Conservation (phyloP, 2,329 filamentous ascomycete species). For the Dactylellina haptotyla region DNA sequence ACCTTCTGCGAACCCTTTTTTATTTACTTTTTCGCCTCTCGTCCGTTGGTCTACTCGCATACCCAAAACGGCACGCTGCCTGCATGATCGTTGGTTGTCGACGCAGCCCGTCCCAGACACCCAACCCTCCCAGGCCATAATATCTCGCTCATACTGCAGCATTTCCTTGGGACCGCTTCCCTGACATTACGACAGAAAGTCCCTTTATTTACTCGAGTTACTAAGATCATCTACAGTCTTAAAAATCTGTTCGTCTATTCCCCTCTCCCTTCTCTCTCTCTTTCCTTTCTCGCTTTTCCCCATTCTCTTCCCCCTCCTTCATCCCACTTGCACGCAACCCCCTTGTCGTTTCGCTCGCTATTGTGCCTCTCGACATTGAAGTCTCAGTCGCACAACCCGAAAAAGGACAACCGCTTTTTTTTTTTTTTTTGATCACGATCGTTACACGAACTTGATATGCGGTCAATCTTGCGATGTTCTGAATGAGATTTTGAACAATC, state of each 20-base stretch:
- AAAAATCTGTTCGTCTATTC: constrained; percentile 49
- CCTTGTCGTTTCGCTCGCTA: constrained; percentile 42
- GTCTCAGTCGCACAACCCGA: constrained; percentile 50
- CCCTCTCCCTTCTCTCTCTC: constrained; percentile 16
- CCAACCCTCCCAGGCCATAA: constrained; percentile 35
- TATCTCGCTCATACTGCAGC: constrained; percentile 54
- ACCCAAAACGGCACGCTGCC: constrained; percentile 45
- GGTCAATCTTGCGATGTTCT: constrained; percentile 25
- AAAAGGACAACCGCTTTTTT: constrained; percentile 42
- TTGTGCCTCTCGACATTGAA: constrained; percentile 8
- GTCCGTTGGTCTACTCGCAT: constrained; percentile 11
- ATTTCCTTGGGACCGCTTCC: constrained; percentile 19
- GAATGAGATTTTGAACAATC: constrained; percentile 23
- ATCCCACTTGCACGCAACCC: constrained; percentile 2
- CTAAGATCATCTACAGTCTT: constrained; percentile 46
- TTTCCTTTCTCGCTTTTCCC: constrained; percentile 6
- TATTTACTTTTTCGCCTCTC: constrained; percentile 10
- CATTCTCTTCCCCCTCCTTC: constrained; percentile 13
- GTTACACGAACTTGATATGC: constrained; percentile 43
- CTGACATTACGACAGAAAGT: constrained; percentile 17
- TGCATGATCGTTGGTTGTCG: constrained; percentile 32
- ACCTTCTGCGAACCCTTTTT: constrained; percentile 5
- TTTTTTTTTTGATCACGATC: constrained; percentile 33
- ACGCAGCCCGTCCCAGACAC: constrained; percentile 36
- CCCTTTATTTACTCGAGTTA: constrained; percentile 37